Evolutionary conservation across 2,329 filamentous ascomycete species (phyloP).

Genomic region (Mycosphaerella arachidis): DNA sequence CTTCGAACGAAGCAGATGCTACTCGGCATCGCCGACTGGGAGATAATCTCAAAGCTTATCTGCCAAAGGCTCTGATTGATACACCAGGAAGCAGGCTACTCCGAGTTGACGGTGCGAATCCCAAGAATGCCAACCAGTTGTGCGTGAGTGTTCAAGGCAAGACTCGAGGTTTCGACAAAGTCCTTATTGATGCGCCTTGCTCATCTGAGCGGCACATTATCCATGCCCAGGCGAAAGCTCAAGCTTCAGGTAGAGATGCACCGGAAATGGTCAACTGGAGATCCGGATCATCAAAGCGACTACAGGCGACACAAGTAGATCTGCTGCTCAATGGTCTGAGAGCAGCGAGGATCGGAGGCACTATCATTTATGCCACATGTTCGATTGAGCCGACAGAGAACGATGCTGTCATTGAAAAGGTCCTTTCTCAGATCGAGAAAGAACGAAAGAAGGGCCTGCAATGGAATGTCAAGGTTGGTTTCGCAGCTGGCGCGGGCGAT

Average conservation of each 20-base stretch:
- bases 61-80: slow-evolving; percentile 21
- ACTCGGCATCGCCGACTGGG: slow-evolving; percentile 33
- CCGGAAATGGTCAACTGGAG: slow-evolving; percentile 39
- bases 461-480: slow-evolving; percentile 33
- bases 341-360: slow-evolving; percentile 35
- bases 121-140: slow-evolving; percentile 22
- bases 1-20: slow-evolving; percentile 36
- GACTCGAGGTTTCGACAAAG: slow-evolving; percentile 37
- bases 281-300: slow-evolving; percentile 34
- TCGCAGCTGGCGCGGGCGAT: slow-evolving; percentile 14
- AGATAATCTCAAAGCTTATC: slow-evolving; percentile 23
- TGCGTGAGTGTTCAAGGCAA: slow-evolving; percentile 30
- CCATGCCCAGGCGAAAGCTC: slow-evolving; percentile 29
- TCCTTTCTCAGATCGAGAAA: slow-evolving; percentile 33
- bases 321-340: slow-evolving; percentile 37
- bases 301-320: slow-evolving; percentile 33
- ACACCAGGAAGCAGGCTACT: slow-evolving; percentile 19
- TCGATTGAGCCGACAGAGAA: slow-evolving; percentile 40
- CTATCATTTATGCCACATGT: slow-evolving; percentile 40
- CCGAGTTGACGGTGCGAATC: slow-evolving; percentile 22
- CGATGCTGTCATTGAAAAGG: slow-evolving; percentile 38
- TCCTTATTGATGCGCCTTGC: slow-evolving; percentile 41
- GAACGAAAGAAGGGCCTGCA: slow-evolving; percentile 35
- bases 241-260: slow-evolving; percentile 28
- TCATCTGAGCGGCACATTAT: slow-evolving; percentile 41